Conservation (phyloP, 2,329 filamentous ascomycete species). For the Stagonosporopsis rhizophila region DNA sequence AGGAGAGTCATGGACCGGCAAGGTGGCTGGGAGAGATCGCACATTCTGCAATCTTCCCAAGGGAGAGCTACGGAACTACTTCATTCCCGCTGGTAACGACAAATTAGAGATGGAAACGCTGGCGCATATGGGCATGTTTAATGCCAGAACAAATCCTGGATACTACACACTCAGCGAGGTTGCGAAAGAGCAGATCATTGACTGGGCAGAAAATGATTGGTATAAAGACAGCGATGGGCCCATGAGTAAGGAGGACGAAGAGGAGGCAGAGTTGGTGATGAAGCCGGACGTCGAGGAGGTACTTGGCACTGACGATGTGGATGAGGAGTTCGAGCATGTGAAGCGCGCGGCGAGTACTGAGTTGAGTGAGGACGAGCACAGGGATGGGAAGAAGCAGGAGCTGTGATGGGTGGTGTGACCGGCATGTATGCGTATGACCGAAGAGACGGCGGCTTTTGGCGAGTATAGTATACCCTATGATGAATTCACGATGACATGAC, state of each 20-base stretch:
- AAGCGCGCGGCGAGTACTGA: conserved; percentile 14
- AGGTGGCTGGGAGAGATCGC: conserved; percentile 71
- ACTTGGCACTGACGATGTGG: conserved; percentile 25
- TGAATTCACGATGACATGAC: background rate
- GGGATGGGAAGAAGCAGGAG: conserved; percentile 11
- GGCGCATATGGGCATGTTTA: conserved; percentile 86
- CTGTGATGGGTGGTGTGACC: background rate
- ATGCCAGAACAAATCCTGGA: conserved; percentile 72
- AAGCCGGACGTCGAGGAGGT: conserved; percentile 21
- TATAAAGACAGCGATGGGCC: conserved; percentile 60
- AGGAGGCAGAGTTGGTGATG: conserved; percentile 44
- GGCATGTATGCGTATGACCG: background rate
- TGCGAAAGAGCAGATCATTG: conserved; percentile 69
- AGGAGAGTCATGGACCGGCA: conserved; percentile 55
- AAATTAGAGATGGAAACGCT: conserved; percentile 77
- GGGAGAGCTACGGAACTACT: conserved; percentile 41
- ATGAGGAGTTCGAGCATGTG: conserved; percentile 38
- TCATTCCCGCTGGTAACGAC: conserved; percentile 70
- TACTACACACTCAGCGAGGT: conserved; percentile 72
- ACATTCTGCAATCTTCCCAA: conserved; percentile 81
- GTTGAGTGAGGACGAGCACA: conserved; percentile 5
- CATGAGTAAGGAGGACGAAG: conserved; percentile 34
- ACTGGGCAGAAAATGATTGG: conserved; percentile 71
- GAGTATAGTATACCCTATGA: conserved; percentile 10
- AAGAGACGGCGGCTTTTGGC: background rate